Percentiles rank a stretch among this genome's conserved stretches.
Conservation (phyloP, 192 early-diverging fungal genomes). For the Geosiphon pyriformis region DNA sequence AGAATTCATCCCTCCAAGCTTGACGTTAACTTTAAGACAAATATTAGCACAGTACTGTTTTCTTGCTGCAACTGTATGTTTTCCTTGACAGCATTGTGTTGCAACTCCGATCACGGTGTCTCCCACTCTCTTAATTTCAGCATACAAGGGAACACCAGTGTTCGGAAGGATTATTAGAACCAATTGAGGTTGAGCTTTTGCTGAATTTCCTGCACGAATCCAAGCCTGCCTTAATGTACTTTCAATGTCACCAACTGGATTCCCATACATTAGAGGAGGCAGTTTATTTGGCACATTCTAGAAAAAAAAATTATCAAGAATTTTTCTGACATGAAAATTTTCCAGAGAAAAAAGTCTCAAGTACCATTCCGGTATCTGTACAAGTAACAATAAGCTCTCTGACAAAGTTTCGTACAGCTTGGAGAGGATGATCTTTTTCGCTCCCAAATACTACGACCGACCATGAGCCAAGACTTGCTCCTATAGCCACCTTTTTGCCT, state of each 20-base stretch:
- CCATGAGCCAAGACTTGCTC: conserved; percentile 72
- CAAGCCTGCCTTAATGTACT: conserved; percentile 64
- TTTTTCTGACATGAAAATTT: neutral
- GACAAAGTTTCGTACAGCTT: conserved; percentile 64
- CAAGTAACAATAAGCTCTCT: conserved; percentile 67
- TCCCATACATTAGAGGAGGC: conserved; percentile 44
- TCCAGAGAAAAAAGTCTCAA: conserved; percentile 29
- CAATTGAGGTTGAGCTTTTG: conserved; percentile 66
- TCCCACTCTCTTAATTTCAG: conserved; percentile 73
- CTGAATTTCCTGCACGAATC: conserved; percentile 60
- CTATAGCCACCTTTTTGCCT: conserved; percentile 72
- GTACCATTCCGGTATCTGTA: conserved; percentile 64
- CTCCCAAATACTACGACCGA: conserved; percentile 74
- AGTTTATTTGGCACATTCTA: conserved; percentile 39
- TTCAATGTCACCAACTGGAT: conserved; percentile 67
- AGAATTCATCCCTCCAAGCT: conserved; percentile 82
- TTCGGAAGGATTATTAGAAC: conserved; percentile 76
- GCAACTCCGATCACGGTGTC: conserved; percentile 84
- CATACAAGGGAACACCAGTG: conserved; percentile 74
- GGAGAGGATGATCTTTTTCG: conserved; percentile 43
- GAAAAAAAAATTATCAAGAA: neutral
- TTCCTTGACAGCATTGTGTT: conserved; percentile 86
- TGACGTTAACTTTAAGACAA: conserved; percentile 82
- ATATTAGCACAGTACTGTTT: conserved; percentile 92
- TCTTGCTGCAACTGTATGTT: conserved; percentile 70